Percentiles rank a stretch among this genome's conserved stretches.
Evolutionary conservation across 306 rosid species (phyloP).

Genomic region (Pyrus communis): DNA sequence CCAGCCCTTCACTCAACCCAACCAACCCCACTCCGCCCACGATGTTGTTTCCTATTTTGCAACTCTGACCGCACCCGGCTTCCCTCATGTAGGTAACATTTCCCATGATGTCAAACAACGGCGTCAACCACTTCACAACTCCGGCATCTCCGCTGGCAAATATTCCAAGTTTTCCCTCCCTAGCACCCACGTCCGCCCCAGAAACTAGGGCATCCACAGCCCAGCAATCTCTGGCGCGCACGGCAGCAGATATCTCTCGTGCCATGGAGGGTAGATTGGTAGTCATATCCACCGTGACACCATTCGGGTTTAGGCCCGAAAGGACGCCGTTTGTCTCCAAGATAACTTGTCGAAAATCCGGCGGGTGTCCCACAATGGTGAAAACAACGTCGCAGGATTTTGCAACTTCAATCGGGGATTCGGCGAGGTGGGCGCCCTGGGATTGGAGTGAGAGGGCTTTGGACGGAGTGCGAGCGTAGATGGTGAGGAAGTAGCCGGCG

Average conservation of each 20-base stretch:
- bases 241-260: constrained; percentile 30
- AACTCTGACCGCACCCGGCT: constrained; percentile 66
- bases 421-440: constrained; percentile 40
- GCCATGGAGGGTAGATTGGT: constrained; percentile 75
- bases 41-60: constrained; percentile 75
- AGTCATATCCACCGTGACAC: constrained; percentile 56
- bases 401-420: constrained; percentile 41
- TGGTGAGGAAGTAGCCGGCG: constrained; percentile 50
- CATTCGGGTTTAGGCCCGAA: constrained; percentile 37
- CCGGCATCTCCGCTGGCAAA: constrained; percentile 48
- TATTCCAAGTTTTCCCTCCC: constrained; percentile 66
- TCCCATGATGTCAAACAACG: constrained; percentile 45
- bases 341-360: constrained; percentile 55
- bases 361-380: constrained; percentile 75
- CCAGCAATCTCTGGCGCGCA: constrained; percentile 37
- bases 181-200: constrained; percentile 75
- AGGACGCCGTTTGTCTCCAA: constrained; percentile 29
- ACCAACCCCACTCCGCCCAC: constrained; percentile 38
- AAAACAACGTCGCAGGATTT: constrained; percentile 39
- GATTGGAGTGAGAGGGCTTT: constrained; percentile 51
- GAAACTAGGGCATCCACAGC: constrained; percentile 77
- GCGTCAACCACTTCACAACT: constrained; percentile 53
- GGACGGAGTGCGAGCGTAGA: constrained; percentile 68
- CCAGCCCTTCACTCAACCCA: constrained; percentile 64
- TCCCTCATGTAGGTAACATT: constrained; percentile 46